phyloP scores from a whole-genome alignment of 441 rosid species.

The Macaranga tanarius region DNA sequence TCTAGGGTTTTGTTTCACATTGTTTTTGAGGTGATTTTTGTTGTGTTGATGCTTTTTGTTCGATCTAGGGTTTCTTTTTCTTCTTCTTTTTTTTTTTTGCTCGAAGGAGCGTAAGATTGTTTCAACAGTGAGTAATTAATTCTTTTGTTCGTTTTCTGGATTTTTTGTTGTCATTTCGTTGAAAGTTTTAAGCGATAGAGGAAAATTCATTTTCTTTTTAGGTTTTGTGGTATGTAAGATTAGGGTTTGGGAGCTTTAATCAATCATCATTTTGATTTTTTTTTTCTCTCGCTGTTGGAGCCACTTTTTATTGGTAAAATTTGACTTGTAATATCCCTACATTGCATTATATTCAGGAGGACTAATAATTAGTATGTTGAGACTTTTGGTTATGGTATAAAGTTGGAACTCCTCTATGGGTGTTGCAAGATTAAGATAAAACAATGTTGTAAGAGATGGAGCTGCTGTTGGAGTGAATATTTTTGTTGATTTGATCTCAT shows the following conservation, averaged over 20 bases:
- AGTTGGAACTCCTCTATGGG: background rate
- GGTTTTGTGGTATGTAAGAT: background rate
- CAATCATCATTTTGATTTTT: background rate
- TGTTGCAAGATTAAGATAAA: conserved; percentile 7
- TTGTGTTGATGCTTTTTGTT: conserved; percentile 30
- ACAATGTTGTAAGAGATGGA: too few relatives aligned
- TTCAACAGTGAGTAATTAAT: conserved; percentile 23
- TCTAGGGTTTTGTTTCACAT: conserved; percentile 35
- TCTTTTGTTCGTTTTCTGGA: conserved; percentile 13
- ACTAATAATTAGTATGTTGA: conserved; percentile 7
- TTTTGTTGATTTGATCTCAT: conserved; percentile 4
- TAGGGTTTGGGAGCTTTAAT: conserved; percentile 2
- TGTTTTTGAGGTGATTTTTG: conserved; percentile 14
- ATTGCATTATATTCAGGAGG: background rate
- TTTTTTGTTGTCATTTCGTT: conserved; percentile 3
- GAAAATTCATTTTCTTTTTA: background rate
- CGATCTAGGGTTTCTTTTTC: conserved; percentile 37
- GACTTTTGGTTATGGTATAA: conserved; percentile 9
- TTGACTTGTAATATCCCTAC: background rate
- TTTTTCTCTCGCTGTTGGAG: background rate
- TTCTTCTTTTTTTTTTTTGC: conserved; percentile 19
- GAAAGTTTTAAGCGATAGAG: background rate
- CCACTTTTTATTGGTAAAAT: background rate
- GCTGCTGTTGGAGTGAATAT: conserved; percentile 8
- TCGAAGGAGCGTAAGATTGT: conserved; percentile 28